Conservation (phyloP, 768 basidiomycete genomes). For the Gyrodon lividus region DNA sequence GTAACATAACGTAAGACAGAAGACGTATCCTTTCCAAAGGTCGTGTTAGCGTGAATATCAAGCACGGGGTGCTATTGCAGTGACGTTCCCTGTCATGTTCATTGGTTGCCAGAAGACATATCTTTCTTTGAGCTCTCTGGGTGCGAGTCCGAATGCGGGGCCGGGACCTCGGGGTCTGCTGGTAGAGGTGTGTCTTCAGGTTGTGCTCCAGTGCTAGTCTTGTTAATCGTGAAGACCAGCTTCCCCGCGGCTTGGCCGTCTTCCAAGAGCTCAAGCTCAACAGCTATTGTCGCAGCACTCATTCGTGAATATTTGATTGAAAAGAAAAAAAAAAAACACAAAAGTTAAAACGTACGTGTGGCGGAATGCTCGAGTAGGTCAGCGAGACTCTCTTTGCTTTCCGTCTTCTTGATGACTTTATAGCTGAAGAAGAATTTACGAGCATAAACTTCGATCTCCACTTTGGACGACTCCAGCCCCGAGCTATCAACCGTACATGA, state of each 20-base stretch:
- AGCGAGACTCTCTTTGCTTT: constrained; percentile 31
- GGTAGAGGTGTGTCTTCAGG: neutral
- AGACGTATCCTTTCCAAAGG: too few species aligned
- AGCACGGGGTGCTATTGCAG: too few species aligned
- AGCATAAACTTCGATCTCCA: constrained; percentile 35
- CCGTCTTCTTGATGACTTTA: constrained; percentile 35
- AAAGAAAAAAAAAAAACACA: neutral
- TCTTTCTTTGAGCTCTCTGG: constrained; percentile 3
- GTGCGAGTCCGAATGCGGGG: neutral
- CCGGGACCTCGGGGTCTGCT: neutral
- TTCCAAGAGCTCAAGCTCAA: constrained; percentile 32
- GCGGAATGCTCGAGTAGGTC: constrained; percentile 33
- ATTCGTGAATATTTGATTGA: neutral
- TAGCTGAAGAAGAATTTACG: constrained; percentile 32
- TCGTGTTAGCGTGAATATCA: too few species aligned
- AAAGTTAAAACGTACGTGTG: constrained; percentile 24
- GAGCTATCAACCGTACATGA: constrained; percentile 15
- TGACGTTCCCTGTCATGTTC: neutral
- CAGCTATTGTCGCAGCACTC: constrained; percentile 10
- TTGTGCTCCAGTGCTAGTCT: constrained; percentile 6
- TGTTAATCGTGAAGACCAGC: constrained; percentile 28
- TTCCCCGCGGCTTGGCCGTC: constrained; percentile 32
- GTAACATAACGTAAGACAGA: too few species aligned
- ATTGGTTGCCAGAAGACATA: neutral
- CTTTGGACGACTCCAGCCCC: constrained; percentile 30